Evolutionary conservation across 2,329 filamentous ascomycete genomes (phyloP), one percentile per base, ranked within the genome.

Genomic region (Cercospora canescens): DNA sequence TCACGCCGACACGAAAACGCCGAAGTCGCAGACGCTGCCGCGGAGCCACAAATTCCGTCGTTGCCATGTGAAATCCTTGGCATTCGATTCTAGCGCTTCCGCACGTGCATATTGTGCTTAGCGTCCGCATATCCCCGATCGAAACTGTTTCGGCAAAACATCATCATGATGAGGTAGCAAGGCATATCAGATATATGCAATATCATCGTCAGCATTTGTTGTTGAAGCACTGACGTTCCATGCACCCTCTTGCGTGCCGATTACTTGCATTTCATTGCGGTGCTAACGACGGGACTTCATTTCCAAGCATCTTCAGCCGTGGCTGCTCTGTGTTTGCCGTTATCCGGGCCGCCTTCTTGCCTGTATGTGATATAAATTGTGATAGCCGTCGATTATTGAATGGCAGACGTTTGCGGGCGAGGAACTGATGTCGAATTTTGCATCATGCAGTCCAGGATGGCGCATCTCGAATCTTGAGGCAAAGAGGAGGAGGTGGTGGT

Each of bases 51-150:
- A 62, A 14, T 62, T 62, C 60, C 48, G 45, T n/a, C n/a, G n/a
- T 55, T 34, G 41, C 59, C 59, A 61, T 61, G 59, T 61, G 48
- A 55, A 50, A 52, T 52, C n/a, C 60, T 62, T 62, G 60, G 60
- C 60, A 54, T 21, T 45, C 26, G 21, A 55, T 45, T 28, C 50
- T 55, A 62, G 60, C 30, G 45, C 30, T 41, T 56, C 60, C 60
- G 50, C 50, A 28, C 50, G 50, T 62, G 50, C 60, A 62, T 39
- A 16, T 34, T 56, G 21, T 48, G 57, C 12, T 12, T 62, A 62
- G 60, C 60, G 24, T 54, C 60, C 48, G 60, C 60, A 18, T 56
- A 62, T 24, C 41, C 32, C 60, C 60, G 60, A 34, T 55, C 26
- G 48, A 28, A 28, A 54, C 34, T 14, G 28, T 9, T 32, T 55